Evolutionary conservation across 2,329 filamentous ascomycete species (phyloP).

Genomic region (Ceratocystis eucalypticola): DNA sequence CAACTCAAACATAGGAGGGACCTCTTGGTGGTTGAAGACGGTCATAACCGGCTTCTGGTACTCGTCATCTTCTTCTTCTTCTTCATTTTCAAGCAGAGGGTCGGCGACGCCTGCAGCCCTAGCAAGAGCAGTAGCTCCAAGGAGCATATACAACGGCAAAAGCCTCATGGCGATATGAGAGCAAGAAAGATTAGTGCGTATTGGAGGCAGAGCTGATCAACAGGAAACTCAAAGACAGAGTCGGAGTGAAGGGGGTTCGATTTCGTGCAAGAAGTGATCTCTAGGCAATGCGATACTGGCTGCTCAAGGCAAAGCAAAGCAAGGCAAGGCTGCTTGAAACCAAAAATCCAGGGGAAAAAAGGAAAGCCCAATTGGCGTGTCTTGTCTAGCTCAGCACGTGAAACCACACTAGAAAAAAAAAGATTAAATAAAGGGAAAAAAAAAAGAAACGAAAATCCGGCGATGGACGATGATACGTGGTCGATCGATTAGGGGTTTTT

Average conservation of each 20-base stretch:
- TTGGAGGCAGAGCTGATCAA: too few relatives aligned
- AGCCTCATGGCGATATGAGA: constrained; percentile 32
- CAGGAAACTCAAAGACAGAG: too few relatives aligned
- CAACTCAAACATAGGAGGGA: constrained; percentile 52
- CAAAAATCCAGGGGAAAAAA: constrained; percentile 8
- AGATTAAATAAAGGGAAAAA: constrained; percentile 20
- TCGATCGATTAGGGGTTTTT: not conserved
- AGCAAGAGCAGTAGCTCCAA: constrained; percentile 33
- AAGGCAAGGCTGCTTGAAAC: constrained; percentile 3
- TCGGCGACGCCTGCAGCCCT: constrained; percentile 19
- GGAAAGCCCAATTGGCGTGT: not conserved
- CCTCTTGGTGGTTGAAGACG: constrained; percentile 51
- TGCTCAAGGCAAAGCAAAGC: too few relatives aligned
- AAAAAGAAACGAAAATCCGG: constrained; percentile 4
- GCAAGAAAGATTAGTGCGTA: not conserved
- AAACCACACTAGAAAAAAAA: constrained; percentile 18
- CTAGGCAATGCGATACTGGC: not conserved
- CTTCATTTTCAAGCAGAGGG: constrained; percentile 27
- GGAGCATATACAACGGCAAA: constrained; percentile 32
- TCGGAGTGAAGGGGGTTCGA: not conserved
- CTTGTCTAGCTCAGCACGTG: not conserved
- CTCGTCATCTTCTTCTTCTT: constrained; percentile 22
- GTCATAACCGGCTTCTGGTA: constrained; percentile 29
- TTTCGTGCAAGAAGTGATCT: not conserved
- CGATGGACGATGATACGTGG: not conserved